Evolutionary conservation across 352 stramenopile genomes (phyloP).

Genomic region (Peronospora destructor): DNA sequence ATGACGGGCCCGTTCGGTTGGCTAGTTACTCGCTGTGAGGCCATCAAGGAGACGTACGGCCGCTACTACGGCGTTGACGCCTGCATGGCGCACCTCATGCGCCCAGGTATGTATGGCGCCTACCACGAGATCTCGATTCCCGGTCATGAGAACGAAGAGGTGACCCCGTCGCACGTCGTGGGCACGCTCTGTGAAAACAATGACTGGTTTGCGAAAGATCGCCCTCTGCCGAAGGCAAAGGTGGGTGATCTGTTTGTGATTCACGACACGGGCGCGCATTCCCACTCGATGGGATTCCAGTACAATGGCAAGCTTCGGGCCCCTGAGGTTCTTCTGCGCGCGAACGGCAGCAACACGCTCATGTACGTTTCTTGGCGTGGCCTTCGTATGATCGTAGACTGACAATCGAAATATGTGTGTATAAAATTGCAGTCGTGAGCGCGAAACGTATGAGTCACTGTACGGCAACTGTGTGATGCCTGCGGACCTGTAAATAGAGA

Average conservation of each 20-base stretch:
- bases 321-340: slow-evolving; percentile 74
- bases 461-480: slow-evolving; percentile 77
- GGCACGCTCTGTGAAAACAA: slow-evolving; percentile 89
- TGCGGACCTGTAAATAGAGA: slow-evolving; percentile 31
- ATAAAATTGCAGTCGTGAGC: slow-evolving; percentile 42
- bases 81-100: slow-evolving; percentile 88
- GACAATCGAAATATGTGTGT: not conserved
- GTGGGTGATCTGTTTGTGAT: slow-evolving; percentile 88
- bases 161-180: slow-evolving; percentile 62
- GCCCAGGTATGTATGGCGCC: slow-evolving; percentile 84
- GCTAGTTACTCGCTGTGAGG: slow-evolving; percentile 77
- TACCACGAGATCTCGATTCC: slow-evolving; percentile 87
- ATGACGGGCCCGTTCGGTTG: slow-evolving; percentile 86
- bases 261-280: slow-evolving; percentile 84
- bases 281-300: slow-evolving; percentile 90
- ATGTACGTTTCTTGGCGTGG: slow-evolving; percentile 39
- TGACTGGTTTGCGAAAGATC: slow-evolving; percentile 88
- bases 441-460: slow-evolving; percentile 66
- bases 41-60: slow-evolving; percentile 82
- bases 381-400: not conserved
- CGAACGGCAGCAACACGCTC: slow-evolving; percentile 48
- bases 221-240: slow-evolving; percentile 50
- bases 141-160: slow-evolving; percentile 36
- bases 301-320: slow-evolving; percentile 89
- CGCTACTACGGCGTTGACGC: slow-evolving; percentile 85